Evolutionary conservation across 2,329 filamentous ascomycete species (phyloP).

Genomic region (Aurifilum marmelostoma): DNA sequence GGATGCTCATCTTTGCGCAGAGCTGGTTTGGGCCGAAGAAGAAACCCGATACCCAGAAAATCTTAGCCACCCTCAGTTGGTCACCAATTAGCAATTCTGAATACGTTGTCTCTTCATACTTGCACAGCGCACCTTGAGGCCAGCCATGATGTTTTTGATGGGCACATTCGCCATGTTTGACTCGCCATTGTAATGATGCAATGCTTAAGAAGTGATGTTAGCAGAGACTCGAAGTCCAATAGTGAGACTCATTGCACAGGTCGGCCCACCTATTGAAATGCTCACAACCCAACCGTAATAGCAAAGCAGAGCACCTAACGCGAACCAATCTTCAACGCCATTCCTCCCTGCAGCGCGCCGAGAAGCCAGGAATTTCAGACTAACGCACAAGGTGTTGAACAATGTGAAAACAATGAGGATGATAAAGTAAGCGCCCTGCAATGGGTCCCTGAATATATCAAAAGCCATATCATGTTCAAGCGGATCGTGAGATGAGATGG

Average conservation of each 20-base stretch:
- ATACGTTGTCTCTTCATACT: background rate
- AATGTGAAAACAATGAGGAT: background rate
- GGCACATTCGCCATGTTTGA: background rate
- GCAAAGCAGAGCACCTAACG: background rate
- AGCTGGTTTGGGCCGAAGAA: background rate
- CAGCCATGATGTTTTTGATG: background rate
- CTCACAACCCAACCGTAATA: background rate
- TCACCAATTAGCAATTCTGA: background rate
- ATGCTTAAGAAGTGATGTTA: background rate
- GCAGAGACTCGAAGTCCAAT: background rate
- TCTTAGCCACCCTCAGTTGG: background rate
- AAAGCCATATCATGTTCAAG: background rate
- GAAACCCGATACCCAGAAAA: background rate
- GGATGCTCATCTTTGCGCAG: constrained; percentile 5
- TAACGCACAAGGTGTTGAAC: background rate
- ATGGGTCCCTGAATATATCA: background rate
- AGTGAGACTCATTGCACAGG: background rate
- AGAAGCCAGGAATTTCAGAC: background rate
- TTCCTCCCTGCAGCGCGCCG: background rate
- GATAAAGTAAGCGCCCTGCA: background rate
- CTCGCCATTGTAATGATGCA: background rate
- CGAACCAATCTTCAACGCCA: background rate
- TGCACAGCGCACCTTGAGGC: background rate
- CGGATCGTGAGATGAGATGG: background rate
- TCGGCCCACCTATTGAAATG: background rate